These are phyloP conservation scores for Aphanomyces cochlioides DNA, from an alignment of 352 stramenopile species.

Conservation along the genomic window DNA sequence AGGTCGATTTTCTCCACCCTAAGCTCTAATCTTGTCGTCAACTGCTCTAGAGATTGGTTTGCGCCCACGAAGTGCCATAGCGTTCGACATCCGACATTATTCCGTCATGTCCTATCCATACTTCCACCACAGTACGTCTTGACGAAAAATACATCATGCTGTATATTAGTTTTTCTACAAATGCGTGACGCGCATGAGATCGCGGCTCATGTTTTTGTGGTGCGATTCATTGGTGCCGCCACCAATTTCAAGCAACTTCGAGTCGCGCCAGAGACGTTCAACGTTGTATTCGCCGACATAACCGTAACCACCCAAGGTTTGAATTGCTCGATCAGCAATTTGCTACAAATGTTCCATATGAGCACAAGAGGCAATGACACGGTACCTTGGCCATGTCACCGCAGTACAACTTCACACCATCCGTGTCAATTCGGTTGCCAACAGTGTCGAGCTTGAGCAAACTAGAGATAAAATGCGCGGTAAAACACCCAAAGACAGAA, in stretches of 20 bases:
- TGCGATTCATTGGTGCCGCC: constrained; percentile 98
- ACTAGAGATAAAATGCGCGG: constrained; percentile 40
- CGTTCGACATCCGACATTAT: no score
- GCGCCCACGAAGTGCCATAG: no score
- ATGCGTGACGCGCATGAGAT: constrained; percentile 47
- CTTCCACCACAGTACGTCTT: no score
- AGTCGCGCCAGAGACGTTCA: constrained; percentile 97
- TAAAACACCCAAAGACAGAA: neutral
- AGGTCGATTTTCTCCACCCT: no score
- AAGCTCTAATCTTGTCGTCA: no score
- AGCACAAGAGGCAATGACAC: no score
- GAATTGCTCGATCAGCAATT: constrained; percentile 96
- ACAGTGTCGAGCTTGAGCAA: constrained; percentile 91
- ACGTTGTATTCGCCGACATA: constrained; percentile 99
- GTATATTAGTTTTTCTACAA: constrained; percentile 38
- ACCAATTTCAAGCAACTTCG: constrained; percentile 99
- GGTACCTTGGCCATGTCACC: constrained; percentile 92
- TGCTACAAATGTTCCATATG: constrained; percentile 34
- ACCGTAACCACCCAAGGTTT: constrained; percentile 96
- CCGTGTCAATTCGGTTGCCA: constrained; percentile 96
- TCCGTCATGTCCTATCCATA: no score
- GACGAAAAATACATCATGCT: constrained; percentile 31
- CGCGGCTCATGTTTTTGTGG: constrained; percentile 97
- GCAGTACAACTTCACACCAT: constrained; percentile 98
- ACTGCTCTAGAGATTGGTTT: no score